These are phyloP conservation scores for Dicorynia guianensis DNA, from an alignment of 306 rosid species.

Conservation along the genomic window DNA sequence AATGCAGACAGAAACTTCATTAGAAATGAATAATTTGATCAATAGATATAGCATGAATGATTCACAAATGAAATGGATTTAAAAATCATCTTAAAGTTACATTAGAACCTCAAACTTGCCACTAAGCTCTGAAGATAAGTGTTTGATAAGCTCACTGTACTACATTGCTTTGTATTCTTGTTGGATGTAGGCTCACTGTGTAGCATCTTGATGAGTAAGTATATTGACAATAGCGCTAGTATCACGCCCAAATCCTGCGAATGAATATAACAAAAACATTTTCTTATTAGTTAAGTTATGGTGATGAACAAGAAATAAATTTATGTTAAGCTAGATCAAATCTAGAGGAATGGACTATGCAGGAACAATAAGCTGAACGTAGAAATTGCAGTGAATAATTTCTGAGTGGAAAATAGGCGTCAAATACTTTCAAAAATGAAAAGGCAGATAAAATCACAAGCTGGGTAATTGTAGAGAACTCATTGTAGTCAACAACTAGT, in stretches of 20 bases:
- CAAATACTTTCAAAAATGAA: neutral
- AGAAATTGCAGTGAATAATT: conserved; percentile 4
- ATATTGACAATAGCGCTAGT: conserved; percentile 68
- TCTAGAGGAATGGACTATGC: conserved; percentile 8
- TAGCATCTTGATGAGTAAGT: conserved; percentile 74
- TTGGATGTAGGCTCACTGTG: conserved; percentile 71
- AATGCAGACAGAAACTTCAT: neutral
- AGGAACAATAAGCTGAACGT: neutral
- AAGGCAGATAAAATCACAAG: neutral
- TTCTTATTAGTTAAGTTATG: neutral
- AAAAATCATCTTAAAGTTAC: neutral
- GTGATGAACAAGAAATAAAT: neutral
- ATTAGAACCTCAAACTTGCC: conserved; percentile 70
- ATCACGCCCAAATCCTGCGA: conserved; percentile 80
- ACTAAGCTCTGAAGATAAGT: conserved; percentile 69
- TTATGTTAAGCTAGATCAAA: conserved; percentile 4
- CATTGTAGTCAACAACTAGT: neutral
- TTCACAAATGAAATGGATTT: neutral
- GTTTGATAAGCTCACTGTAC: conserved; percentile 67
- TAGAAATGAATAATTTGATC: neutral
- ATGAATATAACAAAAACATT: neutral
- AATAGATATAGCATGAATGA: neutral
- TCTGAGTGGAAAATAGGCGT: neutral
- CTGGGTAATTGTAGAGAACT: neutral
- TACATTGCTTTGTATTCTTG: conserved; percentile 69